Evolutionary conservation across 495 filamentous ascomycete species (phyloP).

Genomic region (Bryoglossum gracile): DNA sequence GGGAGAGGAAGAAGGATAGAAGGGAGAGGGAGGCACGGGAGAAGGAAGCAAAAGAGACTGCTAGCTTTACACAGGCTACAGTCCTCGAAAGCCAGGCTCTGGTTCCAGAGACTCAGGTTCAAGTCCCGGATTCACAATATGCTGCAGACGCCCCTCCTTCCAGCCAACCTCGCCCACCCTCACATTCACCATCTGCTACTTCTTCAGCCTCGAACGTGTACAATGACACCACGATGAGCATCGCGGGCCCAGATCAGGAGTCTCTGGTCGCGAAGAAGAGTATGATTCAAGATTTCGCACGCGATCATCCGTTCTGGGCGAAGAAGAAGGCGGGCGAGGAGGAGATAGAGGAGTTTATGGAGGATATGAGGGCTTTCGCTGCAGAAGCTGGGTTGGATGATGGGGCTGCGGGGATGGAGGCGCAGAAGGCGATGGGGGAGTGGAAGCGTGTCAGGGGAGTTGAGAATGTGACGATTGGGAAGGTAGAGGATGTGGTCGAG

Average conservation of each 20-base stretch:
- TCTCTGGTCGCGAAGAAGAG: neutral
- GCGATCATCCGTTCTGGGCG: conserved; percentile 5
- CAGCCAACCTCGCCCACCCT: conserved; percentile 18
- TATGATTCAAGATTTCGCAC: neutral
- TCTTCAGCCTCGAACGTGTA: neutral
- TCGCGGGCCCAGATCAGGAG: neutral
- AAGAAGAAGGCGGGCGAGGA: neutral
- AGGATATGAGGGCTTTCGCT: conserved; percentile 24
- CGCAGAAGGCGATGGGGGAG: too few species aligned
- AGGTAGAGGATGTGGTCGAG: too few species aligned
- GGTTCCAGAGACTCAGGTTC: neutral
- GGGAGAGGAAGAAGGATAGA: too few species aligned
- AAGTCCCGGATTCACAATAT: neutral
- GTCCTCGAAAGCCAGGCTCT: neutral
- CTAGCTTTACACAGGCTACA: neutral
- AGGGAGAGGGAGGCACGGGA: neutral
- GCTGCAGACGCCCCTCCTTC: conserved; percentile 10
- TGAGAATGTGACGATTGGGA: too few species aligned
- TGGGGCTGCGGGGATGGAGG: conserved; percentile 1
- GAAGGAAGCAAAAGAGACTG: neutral
- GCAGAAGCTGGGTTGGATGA: conserved; percentile 15
- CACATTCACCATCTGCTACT: too few species aligned
- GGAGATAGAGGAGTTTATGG: conserved; percentile 13
- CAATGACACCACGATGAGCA: conserved; percentile 2
- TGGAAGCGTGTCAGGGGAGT: too few species aligned